Base-by-base conservation (phyloP, 805 yeast genomes). In the Brettanomyces anomalus region DNA sequence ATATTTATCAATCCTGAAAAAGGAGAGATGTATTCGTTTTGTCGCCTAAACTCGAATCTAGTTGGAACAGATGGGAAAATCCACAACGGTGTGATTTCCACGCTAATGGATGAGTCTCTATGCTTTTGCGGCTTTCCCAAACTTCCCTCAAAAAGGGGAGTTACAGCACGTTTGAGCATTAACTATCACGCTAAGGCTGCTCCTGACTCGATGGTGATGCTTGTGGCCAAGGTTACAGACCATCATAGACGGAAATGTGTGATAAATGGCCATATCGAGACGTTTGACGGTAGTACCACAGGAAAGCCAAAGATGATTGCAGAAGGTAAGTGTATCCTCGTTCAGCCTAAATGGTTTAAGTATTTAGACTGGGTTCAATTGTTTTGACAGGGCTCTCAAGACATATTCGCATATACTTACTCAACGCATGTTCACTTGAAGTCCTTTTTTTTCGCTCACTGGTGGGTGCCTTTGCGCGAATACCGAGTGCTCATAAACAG, bases 341-440 rank as follows among this genome's bases (percentile, higher is more conserved):
- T 87, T 2, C 95, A 87, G 55, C 96, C 96, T 3, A 79, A 70
- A 52, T 87, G 96, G 95, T 85, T 85, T 63, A 81, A 77, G 55
- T 85, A 78, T 55, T 63, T 85, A 42, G 57, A 60, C 10, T 76
- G 82, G 81, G 61, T 76, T 16, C 46, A 49, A n/a, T 24, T 26
- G 5, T 35, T 35, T 13, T 16, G 13, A 17, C 17, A 7, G 7
- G 35, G 35, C 33, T 30, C 11, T n/a, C n/a, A n/a, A n/a, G n/a
- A n/a, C n/a, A n/a, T n/a, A n/a, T n/a, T n/a, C n/a, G n/a, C n/a
- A n/a, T n/a, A n/a, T n/a, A n/a, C n/a, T n/a, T n/a, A n/a, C n/a
- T n/a, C n/a, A n/a, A n/a, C n/a, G n/a, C n/a, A n/a, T 11, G 13
- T 30, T 14, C 33, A 30, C 33, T 11, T 30, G 11, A 15, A 33